Evolutionary conservation across 495 filamentous ascomycete genomes (phyloP).

Genomic region (Xeromyces bisporus): DNA sequence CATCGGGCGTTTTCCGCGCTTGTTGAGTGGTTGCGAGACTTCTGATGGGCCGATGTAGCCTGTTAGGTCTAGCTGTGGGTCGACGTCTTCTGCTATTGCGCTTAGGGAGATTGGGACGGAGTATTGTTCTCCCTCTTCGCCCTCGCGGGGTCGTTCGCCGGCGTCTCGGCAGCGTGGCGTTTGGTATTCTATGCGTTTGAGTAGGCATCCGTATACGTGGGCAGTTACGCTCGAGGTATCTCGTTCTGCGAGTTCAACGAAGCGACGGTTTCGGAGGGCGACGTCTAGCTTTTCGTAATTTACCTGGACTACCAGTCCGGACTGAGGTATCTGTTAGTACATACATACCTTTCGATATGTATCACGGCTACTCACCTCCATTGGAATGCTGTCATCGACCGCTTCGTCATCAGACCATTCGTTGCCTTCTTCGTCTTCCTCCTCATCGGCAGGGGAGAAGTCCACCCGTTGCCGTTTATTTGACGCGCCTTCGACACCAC

Average conservation of each 20-base stretch:
- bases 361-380: slow-evolving; percentile 18
- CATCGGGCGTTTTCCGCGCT: slow-evolving; percentile 20
- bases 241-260: slow-evolving; percentile 46
- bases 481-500: slow-evolving; percentile 4
- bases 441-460: slow-evolving; percentile 14
- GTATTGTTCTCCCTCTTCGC: slow-evolving; percentile 31
- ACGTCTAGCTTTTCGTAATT: slow-evolving; percentile 78
- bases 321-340: slow-evolving; percentile 13
- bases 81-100: slow-evolving; percentile 21
- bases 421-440: slow-evolving; percentile 17
- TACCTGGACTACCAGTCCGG: slow-evolving; percentile 52
- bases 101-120: slow-evolving; percentile 21
- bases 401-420: slow-evolving; percentile 26
- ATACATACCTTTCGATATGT: background rate
- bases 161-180: slow-evolving; percentile 48
- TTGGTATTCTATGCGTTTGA: slow-evolving; percentile 50
- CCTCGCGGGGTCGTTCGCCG: slow-evolving; percentile 35
- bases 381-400: slow-evolving; percentile 19
- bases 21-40: slow-evolving; percentile 8
- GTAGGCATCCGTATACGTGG: slow-evolving; percentile 56
- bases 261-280: slow-evolving; percentile 57
- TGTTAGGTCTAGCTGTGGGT: slow-evolving; percentile 23
- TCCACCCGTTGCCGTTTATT: slow-evolving; percentile 9
- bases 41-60: slow-evolving; percentile 22
- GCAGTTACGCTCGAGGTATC: slow-evolving; percentile 35